Conservation (phyloP, 108 stramenopile genomes). For the Epithemia pelagica region DNA sequence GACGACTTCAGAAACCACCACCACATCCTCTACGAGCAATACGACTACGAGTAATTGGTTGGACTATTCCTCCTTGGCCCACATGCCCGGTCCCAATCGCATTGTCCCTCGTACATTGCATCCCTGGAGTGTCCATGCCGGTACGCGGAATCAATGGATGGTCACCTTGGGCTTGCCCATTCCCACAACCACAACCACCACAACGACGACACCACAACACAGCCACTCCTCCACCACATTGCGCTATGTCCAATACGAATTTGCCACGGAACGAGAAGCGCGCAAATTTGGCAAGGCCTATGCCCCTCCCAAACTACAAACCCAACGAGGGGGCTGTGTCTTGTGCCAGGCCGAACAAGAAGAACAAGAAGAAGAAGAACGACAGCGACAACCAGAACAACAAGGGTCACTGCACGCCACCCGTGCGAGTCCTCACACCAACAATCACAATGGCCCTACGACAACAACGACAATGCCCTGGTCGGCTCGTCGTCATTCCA, state of each 20-base stretch:
- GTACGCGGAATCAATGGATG: background rate
- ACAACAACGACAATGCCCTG: too few relatives aligned
- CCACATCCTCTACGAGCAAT: too few relatives aligned
- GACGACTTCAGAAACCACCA: too few relatives aligned
- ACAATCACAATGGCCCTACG: background rate
- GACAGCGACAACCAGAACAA: too few relatives aligned
- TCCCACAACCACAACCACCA: background rate
- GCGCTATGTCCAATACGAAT: conserved; percentile 23
- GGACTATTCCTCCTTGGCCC: background rate
- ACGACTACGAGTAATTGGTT: background rate
- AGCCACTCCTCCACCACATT: too few relatives aligned
- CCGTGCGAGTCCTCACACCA: background rate
- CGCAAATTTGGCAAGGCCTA: conserved; percentile 35
- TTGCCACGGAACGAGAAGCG: conserved; percentile 35
- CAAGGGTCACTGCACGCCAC: too few relatives aligned
- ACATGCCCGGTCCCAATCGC: background rate
- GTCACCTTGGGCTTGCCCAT: background rate
- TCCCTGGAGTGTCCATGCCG: background rate
- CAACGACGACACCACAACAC: background rate
- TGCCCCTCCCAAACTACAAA: conserved; percentile 40
- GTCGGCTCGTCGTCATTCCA: too few relatives aligned
- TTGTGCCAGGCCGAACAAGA: conserved; percentile 21
- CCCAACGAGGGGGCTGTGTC: background rate
- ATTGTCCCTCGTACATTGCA: background rate
- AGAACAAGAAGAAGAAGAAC: too few relatives aligned